phyloP scores from a whole-genome alignment of 345 rosid species.

The Melastoma malabathricum region DNA sequence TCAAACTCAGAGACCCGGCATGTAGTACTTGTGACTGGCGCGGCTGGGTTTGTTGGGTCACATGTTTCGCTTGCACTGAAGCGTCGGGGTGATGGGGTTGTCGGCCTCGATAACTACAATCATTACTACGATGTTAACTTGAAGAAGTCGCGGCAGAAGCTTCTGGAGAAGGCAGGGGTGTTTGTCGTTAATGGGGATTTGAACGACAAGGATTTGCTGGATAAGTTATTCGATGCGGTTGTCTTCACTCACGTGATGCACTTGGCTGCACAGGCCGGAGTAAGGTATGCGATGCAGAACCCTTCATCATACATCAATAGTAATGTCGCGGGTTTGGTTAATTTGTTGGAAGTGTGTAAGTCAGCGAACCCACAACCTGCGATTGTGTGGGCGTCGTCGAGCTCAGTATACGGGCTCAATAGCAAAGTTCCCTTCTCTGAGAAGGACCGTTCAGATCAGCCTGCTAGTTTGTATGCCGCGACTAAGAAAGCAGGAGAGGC shows the following conservation, averaged over 20 bases:
- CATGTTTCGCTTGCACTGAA: slow-evolving; percentile 44
- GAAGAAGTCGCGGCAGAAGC: slow-evolving; percentile 38
- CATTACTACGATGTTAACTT: slow-evolving; percentile 43
- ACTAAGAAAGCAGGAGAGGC: slow-evolving; percentile 67
- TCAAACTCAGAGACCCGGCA: too few relatives aligned
- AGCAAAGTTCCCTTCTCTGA: slow-evolving; percentile 55
- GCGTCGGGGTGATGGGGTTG: slow-evolving; percentile 63
- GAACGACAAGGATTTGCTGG: slow-evolving; percentile 32
- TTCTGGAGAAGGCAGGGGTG: slow-evolving; percentile 40
- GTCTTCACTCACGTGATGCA: slow-evolving; percentile 52
- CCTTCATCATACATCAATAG: slow-evolving; percentile 52
- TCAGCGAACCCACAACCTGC: slow-evolving; percentile 49
- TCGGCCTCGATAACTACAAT: slow-evolving; percentile 69
- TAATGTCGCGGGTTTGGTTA: slow-evolving; percentile 54
- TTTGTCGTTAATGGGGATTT: slow-evolving; percentile 51
- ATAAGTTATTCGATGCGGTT: slow-evolving; percentile 40
- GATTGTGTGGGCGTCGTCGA: slow-evolving; percentile 63
- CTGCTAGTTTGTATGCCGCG: slow-evolving; percentile 55
- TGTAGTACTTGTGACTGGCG: slow-evolving; percentile 71
- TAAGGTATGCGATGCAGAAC: slow-evolving; percentile 55
- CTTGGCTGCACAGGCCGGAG: slow-evolving; percentile 59
- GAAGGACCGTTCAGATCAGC: slow-evolving; percentile 47
- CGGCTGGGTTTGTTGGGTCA: slow-evolving; percentile 70
- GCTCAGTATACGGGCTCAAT: slow-evolving; percentile 60
- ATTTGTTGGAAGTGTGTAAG: slow-evolving; percentile 41